phyloP scores from a whole-genome alignment of 1,284 basidiomycete species.

The Agaricales sp. region DNA sequence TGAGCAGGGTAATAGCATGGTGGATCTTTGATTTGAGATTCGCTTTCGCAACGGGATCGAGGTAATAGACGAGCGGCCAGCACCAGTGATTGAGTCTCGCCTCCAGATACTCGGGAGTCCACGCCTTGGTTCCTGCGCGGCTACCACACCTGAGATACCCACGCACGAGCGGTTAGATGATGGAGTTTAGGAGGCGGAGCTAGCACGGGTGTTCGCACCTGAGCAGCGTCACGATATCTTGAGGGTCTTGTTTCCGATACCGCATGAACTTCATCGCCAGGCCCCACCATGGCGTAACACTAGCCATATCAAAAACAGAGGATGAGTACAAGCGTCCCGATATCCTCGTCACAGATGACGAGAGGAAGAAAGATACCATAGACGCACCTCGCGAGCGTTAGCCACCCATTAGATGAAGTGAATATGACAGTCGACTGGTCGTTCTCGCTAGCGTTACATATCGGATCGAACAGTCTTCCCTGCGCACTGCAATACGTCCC shows the following conservation, averaged over 20 bases:
- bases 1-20: background rate
- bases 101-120: background rate
- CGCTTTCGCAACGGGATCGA: background rate
- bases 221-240: constrained; percentile 40
- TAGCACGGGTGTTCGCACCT: constrained; percentile 18
- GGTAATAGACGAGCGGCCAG: background rate
- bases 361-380: constrained; percentile 20
- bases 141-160: background rate
- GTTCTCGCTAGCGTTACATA: background rate
- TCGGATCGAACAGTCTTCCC: background rate
- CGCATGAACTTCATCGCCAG: constrained; percentile 62
- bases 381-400: background rate
- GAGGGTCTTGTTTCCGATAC: constrained; percentile 43
- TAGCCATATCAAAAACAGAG: constrained; percentile 11
- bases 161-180: background rate
- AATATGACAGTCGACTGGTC: background rate
- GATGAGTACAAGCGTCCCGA: constrained; percentile 35
- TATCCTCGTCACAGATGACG: constrained; percentile 39
- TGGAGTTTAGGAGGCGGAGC: background rate
- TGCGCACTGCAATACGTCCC: background rate
- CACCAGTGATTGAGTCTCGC: background rate
- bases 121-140: background rate
- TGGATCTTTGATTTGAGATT: background rate
- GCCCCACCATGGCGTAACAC: constrained; percentile 57
- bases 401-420: background rate